Conservation (phyloP, 225 moss, liverwort and hornwort genomes). For the Marchantia paleacea region DNA sequence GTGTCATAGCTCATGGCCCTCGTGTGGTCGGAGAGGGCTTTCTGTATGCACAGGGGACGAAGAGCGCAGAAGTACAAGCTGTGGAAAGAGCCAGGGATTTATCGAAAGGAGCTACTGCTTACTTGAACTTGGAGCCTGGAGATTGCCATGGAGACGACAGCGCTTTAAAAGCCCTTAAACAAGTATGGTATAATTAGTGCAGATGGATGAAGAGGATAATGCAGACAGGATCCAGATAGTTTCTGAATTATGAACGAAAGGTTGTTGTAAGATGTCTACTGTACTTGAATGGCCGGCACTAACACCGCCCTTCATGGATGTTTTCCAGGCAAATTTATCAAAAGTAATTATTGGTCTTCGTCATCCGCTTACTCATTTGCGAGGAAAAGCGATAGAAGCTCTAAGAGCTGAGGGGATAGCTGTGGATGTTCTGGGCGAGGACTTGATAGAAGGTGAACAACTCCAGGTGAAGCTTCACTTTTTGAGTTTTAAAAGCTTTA, state of each 20-base stretch:
- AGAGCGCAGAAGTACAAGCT: slow-evolving; percentile 85
- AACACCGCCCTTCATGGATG: background rate
- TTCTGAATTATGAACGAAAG: background rate
- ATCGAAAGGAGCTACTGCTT: slow-evolving; percentile 66
- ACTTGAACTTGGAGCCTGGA: slow-evolving; percentile 89
- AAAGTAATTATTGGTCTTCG: slow-evolving; percentile 84
- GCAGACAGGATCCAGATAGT: background rate
- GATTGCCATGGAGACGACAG: slow-evolving; percentile 91
- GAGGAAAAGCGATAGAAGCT: slow-evolving; percentile 70
- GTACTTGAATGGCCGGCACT: background rate
- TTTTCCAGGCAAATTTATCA: slow-evolving; percentile 73
- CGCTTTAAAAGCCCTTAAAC: slow-evolving; percentile 61
- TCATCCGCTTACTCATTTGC: slow-evolving; percentile 78
- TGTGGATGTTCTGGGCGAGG: slow-evolving; percentile 75
- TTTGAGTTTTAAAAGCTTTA: no score
- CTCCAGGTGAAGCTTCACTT: slow-evolving; percentile 26
- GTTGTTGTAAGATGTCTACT: background rate
- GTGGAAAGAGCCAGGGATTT: slow-evolving; percentile 69
- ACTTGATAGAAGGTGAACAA: slow-evolving; percentile 33
- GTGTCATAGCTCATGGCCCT: slow-evolving; percentile 77
- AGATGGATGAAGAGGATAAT: background rate
- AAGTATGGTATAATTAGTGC: slow-evolving; percentile 34
- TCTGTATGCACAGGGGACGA: slow-evolving; percentile 81
- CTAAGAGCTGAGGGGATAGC: slow-evolving; percentile 59
- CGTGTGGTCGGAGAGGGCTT: slow-evolving; percentile 83